phyloP scores from a whole-genome alignment of 2,329 filamentous ascomycete species.

The Hymenoscyphus repandus region DNA sequence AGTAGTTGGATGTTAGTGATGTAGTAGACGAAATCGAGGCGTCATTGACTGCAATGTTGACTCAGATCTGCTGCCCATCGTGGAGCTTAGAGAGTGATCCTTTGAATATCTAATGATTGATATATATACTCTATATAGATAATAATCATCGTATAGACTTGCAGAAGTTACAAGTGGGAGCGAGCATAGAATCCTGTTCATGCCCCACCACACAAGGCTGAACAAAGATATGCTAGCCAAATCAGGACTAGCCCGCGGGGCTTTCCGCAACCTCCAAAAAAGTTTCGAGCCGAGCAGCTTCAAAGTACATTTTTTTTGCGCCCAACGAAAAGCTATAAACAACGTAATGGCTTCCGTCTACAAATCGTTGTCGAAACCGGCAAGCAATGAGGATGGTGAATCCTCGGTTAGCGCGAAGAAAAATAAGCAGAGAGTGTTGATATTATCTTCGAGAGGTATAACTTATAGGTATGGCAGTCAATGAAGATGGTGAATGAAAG shows the following conservation, averaged over 20 bases:
- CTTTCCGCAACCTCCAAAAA: slow-evolving; percentile 15
- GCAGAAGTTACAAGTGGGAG: too few species aligned
- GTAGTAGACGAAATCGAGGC: neutral
- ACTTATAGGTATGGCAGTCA: slow-evolving; percentile 62
- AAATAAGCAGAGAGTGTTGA: slow-evolving; percentile 75
- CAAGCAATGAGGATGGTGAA: slow-evolving; percentile 44
- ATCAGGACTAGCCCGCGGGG: neutral
- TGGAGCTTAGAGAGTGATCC: too few species aligned
- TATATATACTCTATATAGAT: too few species aligned
- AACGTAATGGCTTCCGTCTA: slow-evolving; percentile 65
- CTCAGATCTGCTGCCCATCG: too few species aligned
- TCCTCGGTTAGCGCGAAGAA: slow-evolving; percentile 48
- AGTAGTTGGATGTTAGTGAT: neutral
- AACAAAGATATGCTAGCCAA: too few species aligned
- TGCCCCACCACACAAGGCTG: too few species aligned
- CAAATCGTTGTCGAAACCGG: slow-evolving; percentile 64
- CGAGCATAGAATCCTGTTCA: too few species aligned
- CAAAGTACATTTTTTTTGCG: slow-evolving; percentile 20
- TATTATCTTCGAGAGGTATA: slow-evolving; percentile 87
- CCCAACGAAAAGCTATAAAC: slow-evolving; percentile 12
- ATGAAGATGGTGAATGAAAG: neutral
- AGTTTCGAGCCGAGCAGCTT: slow-evolving; percentile 7
- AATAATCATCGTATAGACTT: too few species aligned
- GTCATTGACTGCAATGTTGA: neutral
- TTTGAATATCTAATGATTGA: too few species aligned